phyloP scores from a whole-genome alignment of 1,139 yeast genomes.

The Magnusiomyces clavatus region DNA sequence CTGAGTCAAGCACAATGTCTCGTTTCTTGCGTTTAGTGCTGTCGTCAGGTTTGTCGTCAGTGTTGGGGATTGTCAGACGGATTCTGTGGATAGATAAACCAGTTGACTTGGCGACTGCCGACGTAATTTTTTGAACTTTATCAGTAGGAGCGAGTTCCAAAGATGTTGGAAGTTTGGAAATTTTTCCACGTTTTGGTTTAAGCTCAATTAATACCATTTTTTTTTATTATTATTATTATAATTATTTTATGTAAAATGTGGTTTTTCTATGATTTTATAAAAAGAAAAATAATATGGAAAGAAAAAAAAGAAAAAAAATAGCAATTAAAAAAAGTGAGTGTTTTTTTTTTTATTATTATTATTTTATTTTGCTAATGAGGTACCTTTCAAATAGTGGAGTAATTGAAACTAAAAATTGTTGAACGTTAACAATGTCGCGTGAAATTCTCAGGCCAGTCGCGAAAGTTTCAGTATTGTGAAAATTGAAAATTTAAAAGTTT shows the following conservation, averaged over 20 bases:
- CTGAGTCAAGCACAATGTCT: conserved; percentile 34
- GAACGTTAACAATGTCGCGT: no score
- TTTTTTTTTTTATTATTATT: no score
- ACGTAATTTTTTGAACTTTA: conserved; percentile 22
- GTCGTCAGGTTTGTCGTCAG: conserved; percentile 21
- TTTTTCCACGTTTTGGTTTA: conserved; percentile 23
- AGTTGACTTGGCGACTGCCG: conserved; percentile 25
- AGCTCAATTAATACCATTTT: conserved; percentile 23
- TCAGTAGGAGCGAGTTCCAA: conserved; percentile 24
- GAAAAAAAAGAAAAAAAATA: neutral
- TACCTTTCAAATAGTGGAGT: no score
- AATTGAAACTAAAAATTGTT: no score
- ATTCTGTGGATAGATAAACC: conserved; percentile 29
- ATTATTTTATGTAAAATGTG: no score
- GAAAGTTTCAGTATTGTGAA: no score
- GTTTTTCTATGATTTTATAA: no score
- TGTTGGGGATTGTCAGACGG: conserved; percentile 30
- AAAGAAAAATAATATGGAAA: no score
- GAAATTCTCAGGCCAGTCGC: no score
- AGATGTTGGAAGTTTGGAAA: conserved; percentile 25
- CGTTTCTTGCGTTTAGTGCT: conserved; percentile 28
- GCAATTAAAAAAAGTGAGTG: neutral
- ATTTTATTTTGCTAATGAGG: no score
- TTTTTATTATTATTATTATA: neutral
- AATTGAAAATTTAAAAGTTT: no score